A percentile compares a stretch with the other conserved stretches of the same genome.
These are phyloP conservation scores for Rhizophora mangle DNA, from an alignment of 345 rosid genomes.

Conservation along the genomic window DNA sequence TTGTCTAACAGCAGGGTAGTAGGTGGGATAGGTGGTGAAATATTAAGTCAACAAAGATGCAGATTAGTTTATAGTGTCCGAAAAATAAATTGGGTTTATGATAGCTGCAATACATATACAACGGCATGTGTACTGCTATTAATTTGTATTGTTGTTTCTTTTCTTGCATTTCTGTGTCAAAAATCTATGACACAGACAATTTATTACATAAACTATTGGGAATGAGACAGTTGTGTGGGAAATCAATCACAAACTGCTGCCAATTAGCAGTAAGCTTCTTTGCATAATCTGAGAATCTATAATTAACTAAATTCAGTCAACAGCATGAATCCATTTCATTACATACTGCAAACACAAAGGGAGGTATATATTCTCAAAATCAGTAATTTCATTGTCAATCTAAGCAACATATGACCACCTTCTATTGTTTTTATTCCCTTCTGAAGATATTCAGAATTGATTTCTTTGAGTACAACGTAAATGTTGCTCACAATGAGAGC, in stretches of 20 bases:
- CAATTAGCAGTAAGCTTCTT: neutral
- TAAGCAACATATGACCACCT: constrained; percentile 38
- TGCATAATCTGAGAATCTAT: neutral
- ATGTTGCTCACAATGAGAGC: constrained; percentile 65
- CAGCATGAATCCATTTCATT: too few relatives aligned
- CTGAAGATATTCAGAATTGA: constrained; percentile 73
- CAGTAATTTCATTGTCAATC: neutral
- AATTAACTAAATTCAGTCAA: neutral
- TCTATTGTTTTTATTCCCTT: constrained; percentile 74
- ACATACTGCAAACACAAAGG: neutral
- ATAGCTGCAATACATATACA: too few relatives aligned
- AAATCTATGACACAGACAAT: neutral
- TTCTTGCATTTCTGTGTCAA: too few relatives aligned
- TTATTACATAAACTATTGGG: neutral
- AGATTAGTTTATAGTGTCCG: neutral
- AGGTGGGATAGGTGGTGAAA: too few relatives aligned
- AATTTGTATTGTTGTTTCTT: too few relatives aligned
- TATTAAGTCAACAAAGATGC: neutral
- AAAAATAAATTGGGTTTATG: neutral
- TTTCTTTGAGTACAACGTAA: constrained; percentile 79
- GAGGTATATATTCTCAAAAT: constrained; percentile 5
- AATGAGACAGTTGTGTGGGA: neutral
- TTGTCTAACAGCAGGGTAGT: too few relatives aligned
- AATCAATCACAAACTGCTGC: neutral
- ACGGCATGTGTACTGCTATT: too few relatives aligned